Evolutionary conservation across 2,329 filamentous ascomycete genomes (phyloP), one percentile per base, ranked within the genome.

Genomic region (Erysiphe pulchra): DNA sequence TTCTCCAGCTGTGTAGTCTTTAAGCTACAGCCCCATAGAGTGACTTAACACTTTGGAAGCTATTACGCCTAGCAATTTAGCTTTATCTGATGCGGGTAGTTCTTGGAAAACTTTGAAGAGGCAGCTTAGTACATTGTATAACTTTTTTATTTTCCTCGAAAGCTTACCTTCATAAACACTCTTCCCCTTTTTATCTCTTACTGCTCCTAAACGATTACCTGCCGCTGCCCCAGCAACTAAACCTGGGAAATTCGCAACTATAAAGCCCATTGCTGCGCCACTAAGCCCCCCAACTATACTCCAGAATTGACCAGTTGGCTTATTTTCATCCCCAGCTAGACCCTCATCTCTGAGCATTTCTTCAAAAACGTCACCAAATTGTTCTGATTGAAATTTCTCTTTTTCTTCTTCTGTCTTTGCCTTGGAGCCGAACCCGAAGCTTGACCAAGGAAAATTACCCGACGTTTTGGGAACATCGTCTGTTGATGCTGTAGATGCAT

Each of bases 251-350:
- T 95, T 95, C 28, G 79, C 90, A 24, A 95, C 71, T 53, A 98
- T 98, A 61, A 95, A 95, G 0, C 90, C 90, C 60, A 98, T 71
- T 2, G 84, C 82, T 12, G 79, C 87, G 31, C 90, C 90, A 57
- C 83, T 90, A 37, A 87, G 61, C 1, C 84, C 85, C 2, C 90
- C 90, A 0, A 94, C 59, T 50, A 94, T 61, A 47, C 76, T 71
- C 87, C 90, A 98, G 61, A 98, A 92, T 53, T 76, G 76, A 50
- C 73, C 68, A 2, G 75, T 87, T 1, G 69, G 69, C 42, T 61
- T 71, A 16, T 70, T 69, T 4, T 68, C 66, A 12, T 72, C 71
- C 54, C 86, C 81, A 0, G 82, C 81, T 69, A 95, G 73, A 52
- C 84, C 71, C 63, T 94, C 70, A 58, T 94, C 73, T 56, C 79